These are phyloP conservation scores for Talaromyces liani DNA, from an alignment of 495 filamentous ascomycete genomes.

Conservation along the genomic window DNA sequence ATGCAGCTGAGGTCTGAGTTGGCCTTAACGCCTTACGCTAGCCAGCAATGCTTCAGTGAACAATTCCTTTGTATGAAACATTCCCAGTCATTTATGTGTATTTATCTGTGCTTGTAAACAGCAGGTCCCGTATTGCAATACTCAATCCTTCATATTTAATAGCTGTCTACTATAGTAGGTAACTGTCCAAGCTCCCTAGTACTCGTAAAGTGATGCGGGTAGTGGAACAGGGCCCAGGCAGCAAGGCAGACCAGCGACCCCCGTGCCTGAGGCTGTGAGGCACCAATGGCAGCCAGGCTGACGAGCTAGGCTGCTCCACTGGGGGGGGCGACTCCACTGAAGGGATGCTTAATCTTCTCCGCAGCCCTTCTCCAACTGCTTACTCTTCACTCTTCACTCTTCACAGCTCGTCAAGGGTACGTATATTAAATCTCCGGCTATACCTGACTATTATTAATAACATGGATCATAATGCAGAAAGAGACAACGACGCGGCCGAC, in stretches of 20 bases:
- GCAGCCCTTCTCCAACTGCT: not conserved
- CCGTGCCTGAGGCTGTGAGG: not conserved
- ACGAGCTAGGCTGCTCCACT: not conserved
- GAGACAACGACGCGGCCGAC: not conserved
- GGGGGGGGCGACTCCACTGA: not conserved
- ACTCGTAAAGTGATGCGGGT: not conserved
- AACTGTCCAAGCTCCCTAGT: not conserved
- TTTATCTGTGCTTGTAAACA: not conserved
- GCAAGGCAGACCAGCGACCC: not conserved
- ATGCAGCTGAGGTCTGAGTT: not conserved
- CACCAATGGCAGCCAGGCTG: not conserved
- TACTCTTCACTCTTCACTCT: not conserved
- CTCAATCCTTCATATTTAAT: too few relatives aligned
- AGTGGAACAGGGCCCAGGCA: not conserved
- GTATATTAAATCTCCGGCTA: not conserved
- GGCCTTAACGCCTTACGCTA: not conserved
- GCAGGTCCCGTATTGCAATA: not conserved
- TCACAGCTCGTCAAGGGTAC: not conserved
- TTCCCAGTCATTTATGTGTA: not conserved
- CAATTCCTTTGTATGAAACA: not conserved
- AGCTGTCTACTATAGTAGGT: too few relatives aligned
- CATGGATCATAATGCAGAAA: not conserved
- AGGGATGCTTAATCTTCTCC: not conserved
- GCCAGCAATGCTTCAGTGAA: not conserved
- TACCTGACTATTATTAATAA: not conserved